Evolutionary conservation across 2,329 filamentous ascomycete species (phyloP).

Genomic region (Tolypocladium cylindrosporum): DNA sequence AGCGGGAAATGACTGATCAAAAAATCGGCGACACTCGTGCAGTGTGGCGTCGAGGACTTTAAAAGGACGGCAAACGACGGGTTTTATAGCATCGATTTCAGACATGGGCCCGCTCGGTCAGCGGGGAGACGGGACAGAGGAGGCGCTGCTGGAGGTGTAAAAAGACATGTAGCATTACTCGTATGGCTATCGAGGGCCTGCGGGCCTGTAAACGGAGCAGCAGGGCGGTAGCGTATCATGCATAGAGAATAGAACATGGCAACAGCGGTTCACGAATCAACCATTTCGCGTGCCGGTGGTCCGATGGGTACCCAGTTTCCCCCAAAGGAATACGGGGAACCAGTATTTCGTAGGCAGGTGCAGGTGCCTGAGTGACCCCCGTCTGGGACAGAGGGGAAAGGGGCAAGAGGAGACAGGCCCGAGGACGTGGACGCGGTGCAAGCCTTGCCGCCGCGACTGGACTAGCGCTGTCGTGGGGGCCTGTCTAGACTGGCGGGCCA

Average conservation of each 20-base stretch:
- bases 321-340: neutral
- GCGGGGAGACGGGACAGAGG: neutral
- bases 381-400: neutral
- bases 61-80: neutral
- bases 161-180: neutral
- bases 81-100: neutral
- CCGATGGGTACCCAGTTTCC: neutral
- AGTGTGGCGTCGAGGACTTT: neutral
- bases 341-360: too few relatives aligned
- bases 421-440: slow-evolving; percentile 5
- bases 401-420: slow-evolving; percentile 2
- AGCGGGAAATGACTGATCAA: neutral
- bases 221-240: neutral
- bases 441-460: neutral
- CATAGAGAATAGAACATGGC: neutral
- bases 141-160: neutral
- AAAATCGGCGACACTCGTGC: neutral
- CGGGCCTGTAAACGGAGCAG: neutral
- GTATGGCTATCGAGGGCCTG: neutral
- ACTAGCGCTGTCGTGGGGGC: neutral
- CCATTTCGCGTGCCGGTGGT: too few relatives aligned
- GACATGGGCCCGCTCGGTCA: neutral
- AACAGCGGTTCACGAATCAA: neutral
- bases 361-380: neutral
- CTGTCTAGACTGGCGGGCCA: neutral